Conservation (phyloP, 345 rosid species). For the Eucalyptus melliodora region DNA sequence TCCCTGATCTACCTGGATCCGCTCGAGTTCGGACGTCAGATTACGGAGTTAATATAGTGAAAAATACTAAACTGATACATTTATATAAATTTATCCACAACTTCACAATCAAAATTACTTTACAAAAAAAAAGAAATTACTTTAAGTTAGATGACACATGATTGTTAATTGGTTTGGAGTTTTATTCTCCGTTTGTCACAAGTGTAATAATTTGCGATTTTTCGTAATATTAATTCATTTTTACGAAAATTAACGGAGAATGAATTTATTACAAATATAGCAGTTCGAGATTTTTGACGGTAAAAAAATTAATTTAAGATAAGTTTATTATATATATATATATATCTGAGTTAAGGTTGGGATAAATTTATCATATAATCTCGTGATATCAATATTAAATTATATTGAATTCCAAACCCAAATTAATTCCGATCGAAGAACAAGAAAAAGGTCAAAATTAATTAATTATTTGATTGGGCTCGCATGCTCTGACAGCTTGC, state of each 20-base stretch:
- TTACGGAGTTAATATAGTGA: no score
- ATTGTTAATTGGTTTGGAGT: rapidly evolving
- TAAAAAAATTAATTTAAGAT: no score
- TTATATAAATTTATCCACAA: no score
- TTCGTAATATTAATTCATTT: rapidly evolving
- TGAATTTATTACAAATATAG: rapidly evolving
- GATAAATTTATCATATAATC: no score
- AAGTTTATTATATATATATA: no score
- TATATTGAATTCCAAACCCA: not conserved
- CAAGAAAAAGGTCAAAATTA: not conserved
- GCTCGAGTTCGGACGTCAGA: not conserved
- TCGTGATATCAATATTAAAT: not conserved
- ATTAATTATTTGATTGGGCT: not conserved
- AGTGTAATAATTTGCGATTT: rapidly evolving
- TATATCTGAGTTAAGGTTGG: rapidly evolving
- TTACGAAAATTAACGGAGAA: rapidly evolving
- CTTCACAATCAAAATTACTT: no score
- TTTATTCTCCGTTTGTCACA: rapidly evolving
- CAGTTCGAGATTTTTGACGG: rapidly evolving
- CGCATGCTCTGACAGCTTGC: not conserved
- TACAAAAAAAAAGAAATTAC: no score
- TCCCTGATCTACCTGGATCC: not conserved
- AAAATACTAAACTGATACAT: rapidly evolving
- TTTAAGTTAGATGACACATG: no score
- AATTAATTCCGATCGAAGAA: not conserved